phyloP scores from a whole-genome alignment of 2,329 filamentous ascomycete species.

The Phialocephala subalpina region DNA sequence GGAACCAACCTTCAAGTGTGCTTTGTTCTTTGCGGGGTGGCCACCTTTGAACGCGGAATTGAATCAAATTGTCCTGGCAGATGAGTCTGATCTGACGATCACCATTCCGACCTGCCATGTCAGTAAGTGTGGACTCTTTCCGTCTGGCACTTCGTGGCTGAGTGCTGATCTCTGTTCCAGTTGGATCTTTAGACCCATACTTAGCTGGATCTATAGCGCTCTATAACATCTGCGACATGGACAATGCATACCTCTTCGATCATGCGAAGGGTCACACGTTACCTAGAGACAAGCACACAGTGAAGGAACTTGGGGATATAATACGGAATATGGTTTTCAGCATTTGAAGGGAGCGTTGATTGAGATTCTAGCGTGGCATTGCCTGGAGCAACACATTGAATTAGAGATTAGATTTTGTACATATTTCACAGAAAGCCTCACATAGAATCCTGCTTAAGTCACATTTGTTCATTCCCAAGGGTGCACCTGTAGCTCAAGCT shows the following conservation, averaged over 20 bases:
- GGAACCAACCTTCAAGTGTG: constrained; percentile 49
- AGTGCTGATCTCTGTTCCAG: constrained; percentile 34
- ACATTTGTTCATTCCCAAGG: too few species aligned
- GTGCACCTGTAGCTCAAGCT: too few species aligned
- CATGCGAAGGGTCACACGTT: constrained; percentile 72
- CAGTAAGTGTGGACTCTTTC: constrained; percentile 48
- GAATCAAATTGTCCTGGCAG: constrained; percentile 57
- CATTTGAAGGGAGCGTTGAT: neutral
- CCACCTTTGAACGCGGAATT: constrained; percentile 57
- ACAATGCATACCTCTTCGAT: constrained; percentile 68
- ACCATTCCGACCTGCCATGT: constrained; percentile 61
- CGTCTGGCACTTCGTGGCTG: constrained; percentile 22
- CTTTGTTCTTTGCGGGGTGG: constrained; percentile 61
- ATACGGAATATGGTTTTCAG: constrained; percentile 36
- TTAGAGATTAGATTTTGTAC: too few species aligned
- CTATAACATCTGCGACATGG: constrained; percentile 70
- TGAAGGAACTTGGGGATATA: constrained; percentile 45
- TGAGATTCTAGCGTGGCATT: too few species aligned
- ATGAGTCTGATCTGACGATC: constrained; percentile 59
- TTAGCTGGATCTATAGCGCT: constrained; percentile 68
- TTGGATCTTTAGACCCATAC: constrained; percentile 67
- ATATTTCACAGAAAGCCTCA: too few species aligned
- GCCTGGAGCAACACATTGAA: too few species aligned
- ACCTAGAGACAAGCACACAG: constrained; percentile 55
- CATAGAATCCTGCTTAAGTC: too few species aligned